phyloP scores from a whole-genome alignment of 2,329 filamentous ascomycete species.

The Dactylellina parvicollis region DNA sequence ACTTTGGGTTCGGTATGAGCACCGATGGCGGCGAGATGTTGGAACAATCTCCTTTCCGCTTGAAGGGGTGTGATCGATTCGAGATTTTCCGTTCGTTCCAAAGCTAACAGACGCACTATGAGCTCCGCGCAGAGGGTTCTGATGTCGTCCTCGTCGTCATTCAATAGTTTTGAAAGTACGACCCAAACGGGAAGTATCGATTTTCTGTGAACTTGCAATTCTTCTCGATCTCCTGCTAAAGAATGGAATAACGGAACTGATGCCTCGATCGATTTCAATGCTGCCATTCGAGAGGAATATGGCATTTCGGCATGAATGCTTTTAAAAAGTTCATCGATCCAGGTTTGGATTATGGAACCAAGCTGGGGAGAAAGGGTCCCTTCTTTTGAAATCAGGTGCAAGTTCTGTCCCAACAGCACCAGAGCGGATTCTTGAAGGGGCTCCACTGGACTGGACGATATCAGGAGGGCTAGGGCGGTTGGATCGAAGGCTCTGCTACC shows the following conservation, averaged over 20 bases:
- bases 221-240: constrained; percentile 56
- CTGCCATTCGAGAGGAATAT: constrained; percentile 73
- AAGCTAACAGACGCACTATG: constrained; percentile 58
- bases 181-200: constrained; percentile 69
- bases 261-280: constrained; percentile 66
- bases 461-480: neutral
- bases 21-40: constrained; percentile 7
- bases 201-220: constrained; percentile 58
- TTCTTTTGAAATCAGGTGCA: neutral
- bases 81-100: constrained; percentile 58
- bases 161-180: constrained; percentile 77
- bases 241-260: constrained; percentile 63
- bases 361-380: neutral
- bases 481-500: neutral
- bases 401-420: constrained; percentile 17
- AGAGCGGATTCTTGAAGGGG: constrained; percentile 52
- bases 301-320: constrained; percentile 62
- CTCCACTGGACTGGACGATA: constrained; percentile 11
- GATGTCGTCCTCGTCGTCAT: constrained; percentile 92
- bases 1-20: neutral
- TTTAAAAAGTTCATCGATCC: constrained; percentile 36
- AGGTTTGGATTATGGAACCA: neutral
- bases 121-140: constrained; percentile 70
- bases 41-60: constrained; percentile 27
- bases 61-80: constrained; percentile 26